phyloP scores from a whole-genome alignment of 176 grass and related monocot species.

The Triticum timopheevii region DNA sequence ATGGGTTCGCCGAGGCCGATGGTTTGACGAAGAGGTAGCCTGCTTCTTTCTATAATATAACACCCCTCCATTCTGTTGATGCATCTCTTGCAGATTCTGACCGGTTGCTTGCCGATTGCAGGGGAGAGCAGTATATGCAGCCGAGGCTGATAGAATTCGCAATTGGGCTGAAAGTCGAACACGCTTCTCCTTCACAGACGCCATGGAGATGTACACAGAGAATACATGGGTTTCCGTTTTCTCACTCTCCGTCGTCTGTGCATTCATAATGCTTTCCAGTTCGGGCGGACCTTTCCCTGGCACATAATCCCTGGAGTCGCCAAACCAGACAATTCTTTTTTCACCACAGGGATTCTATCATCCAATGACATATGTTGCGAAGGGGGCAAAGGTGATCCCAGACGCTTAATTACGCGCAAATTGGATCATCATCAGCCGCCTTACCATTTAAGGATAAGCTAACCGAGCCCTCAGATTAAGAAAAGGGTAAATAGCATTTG shows the following conservation, averaged over 20 bases:
- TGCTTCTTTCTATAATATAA: slow-evolving; percentile 9
- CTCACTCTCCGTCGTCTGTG: slow-evolving; percentile 94
- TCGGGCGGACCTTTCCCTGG: slow-evolving; percentile 71
- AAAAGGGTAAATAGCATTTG: slow-evolving; percentile 30
- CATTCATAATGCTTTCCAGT: slow-evolving; percentile 96
- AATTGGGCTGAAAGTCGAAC: slow-evolving; percentile 97
- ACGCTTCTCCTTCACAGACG: slow-evolving; percentile 89
- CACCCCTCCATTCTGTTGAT: not conserved
- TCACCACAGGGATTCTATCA: slow-evolving; percentile 14
- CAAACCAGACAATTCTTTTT: not conserved
- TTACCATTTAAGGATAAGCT: slow-evolving; percentile 36
- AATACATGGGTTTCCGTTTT: slow-evolving; percentile 98
- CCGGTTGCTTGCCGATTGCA: slow-evolving; percentile 10
- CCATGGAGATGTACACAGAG: slow-evolving; percentile 98
- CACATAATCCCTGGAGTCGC: slow-evolving; percentile 41
- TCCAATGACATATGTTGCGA: not conserved
- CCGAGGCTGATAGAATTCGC: slow-evolving; percentile 89
- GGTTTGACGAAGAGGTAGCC: slow-evolving; percentile 94
- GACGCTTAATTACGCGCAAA: not conserved
- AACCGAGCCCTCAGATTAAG: slow-evolving; percentile 21
- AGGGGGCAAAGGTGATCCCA: slow-evolving; percentile 25
- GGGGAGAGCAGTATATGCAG: slow-evolving; percentile 95
- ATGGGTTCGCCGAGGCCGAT: slow-evolving; percentile 94
- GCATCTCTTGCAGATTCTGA: not conserved
- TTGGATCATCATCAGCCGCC: not conserved